Evolutionary conservation across 805 yeast genomes (phyloP).

Genomic region (Yarrowia osloensis): DNA sequence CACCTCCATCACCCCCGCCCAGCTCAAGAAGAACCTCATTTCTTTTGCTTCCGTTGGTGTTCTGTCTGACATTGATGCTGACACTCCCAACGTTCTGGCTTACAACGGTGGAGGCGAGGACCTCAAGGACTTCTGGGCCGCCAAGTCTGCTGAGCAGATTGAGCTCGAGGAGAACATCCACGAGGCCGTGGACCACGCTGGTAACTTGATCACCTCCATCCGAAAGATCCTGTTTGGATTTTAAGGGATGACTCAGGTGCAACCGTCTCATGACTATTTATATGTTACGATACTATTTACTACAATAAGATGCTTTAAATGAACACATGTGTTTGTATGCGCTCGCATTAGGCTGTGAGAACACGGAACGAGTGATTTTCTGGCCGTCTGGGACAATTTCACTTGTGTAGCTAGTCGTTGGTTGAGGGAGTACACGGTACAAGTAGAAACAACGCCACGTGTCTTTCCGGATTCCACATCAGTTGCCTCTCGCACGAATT

Average conservation of each 20-base stretch:
- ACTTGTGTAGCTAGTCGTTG: too few species aligned
- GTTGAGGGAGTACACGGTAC: too few species aligned
- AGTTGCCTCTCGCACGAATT: too few species aligned
- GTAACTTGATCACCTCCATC: not conserved
- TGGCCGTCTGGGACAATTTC: too few species aligned
- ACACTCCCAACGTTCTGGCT: slow-evolving; percentile 59
- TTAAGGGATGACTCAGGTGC: slow-evolving; percentile 17
- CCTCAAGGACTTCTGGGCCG: slow-evolving; percentile 53
- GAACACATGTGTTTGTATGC: too few species aligned
- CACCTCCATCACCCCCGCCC: slow-evolving; percentile 52
- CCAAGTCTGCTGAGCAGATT: slow-evolving; percentile 22
- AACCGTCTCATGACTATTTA: slow-evolving; percentile 30
- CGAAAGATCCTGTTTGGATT: slow-evolving; percentile 23
- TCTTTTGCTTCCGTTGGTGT: slow-evolving; percentile 54
- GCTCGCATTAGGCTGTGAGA: too few species aligned
- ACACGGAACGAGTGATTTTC: too few species aligned
- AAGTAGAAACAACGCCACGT: too few species aligned
- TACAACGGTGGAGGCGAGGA: slow-evolving; percentile 63
- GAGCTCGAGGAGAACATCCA: slow-evolving; percentile 17
- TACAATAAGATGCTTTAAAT: slow-evolving; percentile 22
- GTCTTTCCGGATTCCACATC: too few species aligned
- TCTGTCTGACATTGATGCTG: slow-evolving; percentile 50
- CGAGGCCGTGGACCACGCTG: slow-evolving; percentile 11
- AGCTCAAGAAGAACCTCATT: slow-evolving; percentile 55
- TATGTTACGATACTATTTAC: slow-evolving; percentile 29